Conservation (phyloP, 306 rosid species). For the Vigna reflexopilosa region DNA sequence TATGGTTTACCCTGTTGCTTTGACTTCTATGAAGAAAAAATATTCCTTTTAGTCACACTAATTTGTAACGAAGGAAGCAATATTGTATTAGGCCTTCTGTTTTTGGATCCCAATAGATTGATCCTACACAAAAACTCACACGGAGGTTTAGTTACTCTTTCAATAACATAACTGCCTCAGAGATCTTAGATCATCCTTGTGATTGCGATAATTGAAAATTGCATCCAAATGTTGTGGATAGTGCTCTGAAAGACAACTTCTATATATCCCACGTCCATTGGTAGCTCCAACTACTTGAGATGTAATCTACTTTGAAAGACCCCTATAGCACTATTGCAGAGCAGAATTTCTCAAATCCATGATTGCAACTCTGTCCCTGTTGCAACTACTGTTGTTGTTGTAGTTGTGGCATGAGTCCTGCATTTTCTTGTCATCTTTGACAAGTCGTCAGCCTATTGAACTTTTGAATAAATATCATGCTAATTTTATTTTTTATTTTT, state of each 20-base stretch:
- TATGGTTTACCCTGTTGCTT: no score
- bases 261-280: not conserved
- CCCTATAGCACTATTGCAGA: not conserved
- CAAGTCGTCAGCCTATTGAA: no score
- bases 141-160: not conserved
- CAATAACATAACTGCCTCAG: constrained; percentile 8
- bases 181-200: not conserved
- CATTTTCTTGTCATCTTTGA: not conserved
- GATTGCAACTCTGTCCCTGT: not conserved
- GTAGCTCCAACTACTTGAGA: not conserved
- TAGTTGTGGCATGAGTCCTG: not conserved
- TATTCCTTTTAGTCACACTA: no score
- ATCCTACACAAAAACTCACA: not conserved
- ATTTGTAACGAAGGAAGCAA: no score
- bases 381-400: not conserved
- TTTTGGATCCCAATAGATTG: not conserved
- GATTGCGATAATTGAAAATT: not conserved
- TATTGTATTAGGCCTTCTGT: no score
- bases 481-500: no score
- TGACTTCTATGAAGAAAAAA: no score
- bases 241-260: not conserved
- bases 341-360: not conserved
- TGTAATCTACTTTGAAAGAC: not conserved
- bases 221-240: not conserved
- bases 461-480: no score